Evolutionary conservation across 1,139 yeast species (phyloP).

Genomic region (Taphrina betulina): DNA sequence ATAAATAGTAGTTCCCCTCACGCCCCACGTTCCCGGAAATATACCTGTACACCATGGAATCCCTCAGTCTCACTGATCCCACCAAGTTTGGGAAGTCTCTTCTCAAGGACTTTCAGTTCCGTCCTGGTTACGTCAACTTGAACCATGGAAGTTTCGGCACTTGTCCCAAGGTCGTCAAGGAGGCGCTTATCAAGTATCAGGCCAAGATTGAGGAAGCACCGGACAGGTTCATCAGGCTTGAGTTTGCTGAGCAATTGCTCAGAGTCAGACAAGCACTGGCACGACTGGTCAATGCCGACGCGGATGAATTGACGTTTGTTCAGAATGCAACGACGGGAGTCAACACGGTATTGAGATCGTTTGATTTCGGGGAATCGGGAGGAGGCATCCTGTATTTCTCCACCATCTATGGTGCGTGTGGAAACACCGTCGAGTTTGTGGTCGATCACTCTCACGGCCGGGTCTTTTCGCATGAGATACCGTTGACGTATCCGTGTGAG

Average conservation of each 20-base stretch:
- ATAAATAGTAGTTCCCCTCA: no score
- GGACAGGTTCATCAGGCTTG: conserved; percentile 33
- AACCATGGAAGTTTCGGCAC: conserved; percentile 29
- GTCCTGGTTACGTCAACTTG: conserved; percentile 19
- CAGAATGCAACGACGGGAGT: conserved; percentile 64
- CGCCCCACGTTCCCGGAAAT: no score
- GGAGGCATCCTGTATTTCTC: conserved; percentile 56
- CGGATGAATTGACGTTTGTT: conserved; percentile 52
- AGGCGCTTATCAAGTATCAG: conserved; percentile 14
- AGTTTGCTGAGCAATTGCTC: conserved; percentile 36
- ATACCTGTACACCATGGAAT: no score
- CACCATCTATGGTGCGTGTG: conserved; percentile 61
- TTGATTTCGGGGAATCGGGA: conserved; percentile 52
- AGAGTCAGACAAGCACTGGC: conserved; percentile 45
- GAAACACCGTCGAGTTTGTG: conserved; percentile 55
- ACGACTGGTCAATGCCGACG: conserved; percentile 49
- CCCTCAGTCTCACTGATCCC: no score
- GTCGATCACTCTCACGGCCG: conserved; percentile 50
- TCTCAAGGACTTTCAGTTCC: conserved; percentile 12
- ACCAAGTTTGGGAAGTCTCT: conserved; percentile 11
- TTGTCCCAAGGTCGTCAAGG: conserved; percentile 24
- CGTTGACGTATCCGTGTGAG: conserved; percentile 53
- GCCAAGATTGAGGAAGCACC: conserved; percentile 32
- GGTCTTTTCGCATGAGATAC: conserved; percentile 47
- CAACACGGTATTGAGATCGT: conserved; percentile 59